phyloP scores from a whole-genome alignment of 495 filamentous ascomycete species.

The Podospora bellae-mahoneyi region DNA sequence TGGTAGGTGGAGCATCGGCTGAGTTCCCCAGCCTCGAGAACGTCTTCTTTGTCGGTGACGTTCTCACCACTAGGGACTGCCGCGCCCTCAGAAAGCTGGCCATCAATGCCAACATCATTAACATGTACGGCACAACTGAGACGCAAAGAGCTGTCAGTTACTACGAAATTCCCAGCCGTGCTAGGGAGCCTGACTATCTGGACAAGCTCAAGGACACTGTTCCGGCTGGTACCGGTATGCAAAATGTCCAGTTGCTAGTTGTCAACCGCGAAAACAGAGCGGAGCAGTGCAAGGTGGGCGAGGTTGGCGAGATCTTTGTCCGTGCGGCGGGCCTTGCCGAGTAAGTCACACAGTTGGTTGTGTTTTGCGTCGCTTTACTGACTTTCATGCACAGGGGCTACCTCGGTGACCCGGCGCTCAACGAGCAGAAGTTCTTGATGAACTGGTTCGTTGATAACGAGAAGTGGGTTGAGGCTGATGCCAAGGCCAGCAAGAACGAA shows the following conservation, averaged over 20 bases:
- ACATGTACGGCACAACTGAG: slow-evolving; percentile 93
- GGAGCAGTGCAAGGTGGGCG: slow-evolving; percentile 72
- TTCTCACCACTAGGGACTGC: slow-evolving; percentile 85
- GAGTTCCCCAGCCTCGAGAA: slow-evolving; percentile 74
- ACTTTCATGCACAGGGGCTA: slow-evolving; percentile 52
- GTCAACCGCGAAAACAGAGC: slow-evolving; percentile 74
- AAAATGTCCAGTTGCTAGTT: slow-evolving; percentile 88
- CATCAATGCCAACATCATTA: slow-evolving; percentile 73
- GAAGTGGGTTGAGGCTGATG: slow-evolving; percentile 65
- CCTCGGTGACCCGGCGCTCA: slow-evolving; percentile 65
- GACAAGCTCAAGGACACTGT: slow-evolving; percentile 75
- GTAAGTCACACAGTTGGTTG: background rate
- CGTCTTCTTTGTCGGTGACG: slow-evolving; percentile 92
- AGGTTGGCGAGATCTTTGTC: slow-evolving; percentile 85
- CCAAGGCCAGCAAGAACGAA: slow-evolving; percentile 52
- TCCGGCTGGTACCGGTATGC: slow-evolving; percentile 85
- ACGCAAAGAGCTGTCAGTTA: slow-evolving; percentile 84
- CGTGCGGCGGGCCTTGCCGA: slow-evolving; percentile 87
- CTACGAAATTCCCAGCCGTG: slow-evolving; percentile 74
- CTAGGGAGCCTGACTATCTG: slow-evolving; percentile 62
- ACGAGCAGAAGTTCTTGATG: slow-evolving; percentile 72
- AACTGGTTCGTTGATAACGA: slow-evolving; percentile 86
- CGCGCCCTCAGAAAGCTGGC: slow-evolving; percentile 73
- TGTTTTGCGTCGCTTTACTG: background rate
- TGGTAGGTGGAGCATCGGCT: slow-evolving; percentile 77